A percentile compares a stretch with the other conserved stretches of the same genome.
These are phyloP conservation scores for Breviolum minutum DNA, from an alignment of 73 alveolate genomes.

Conservation along the genomic window DNA sequence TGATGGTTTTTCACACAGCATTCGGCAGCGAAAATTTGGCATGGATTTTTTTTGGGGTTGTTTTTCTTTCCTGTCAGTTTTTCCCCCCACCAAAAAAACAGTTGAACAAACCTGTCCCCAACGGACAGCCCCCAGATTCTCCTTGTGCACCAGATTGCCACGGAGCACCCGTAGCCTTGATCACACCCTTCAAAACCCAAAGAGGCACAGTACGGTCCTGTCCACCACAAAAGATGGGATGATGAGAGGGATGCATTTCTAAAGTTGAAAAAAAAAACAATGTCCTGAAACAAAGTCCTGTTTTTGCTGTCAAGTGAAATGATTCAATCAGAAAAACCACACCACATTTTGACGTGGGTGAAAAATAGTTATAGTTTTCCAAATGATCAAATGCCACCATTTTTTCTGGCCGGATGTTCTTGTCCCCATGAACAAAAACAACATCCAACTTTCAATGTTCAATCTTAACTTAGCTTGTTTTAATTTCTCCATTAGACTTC, in stretches of 20 bases:
- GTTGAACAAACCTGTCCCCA: not conserved
- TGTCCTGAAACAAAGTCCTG: not conserved
- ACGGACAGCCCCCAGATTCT: not conserved
- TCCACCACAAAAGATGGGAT: not conserved
- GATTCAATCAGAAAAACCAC: too few relatives aligned
- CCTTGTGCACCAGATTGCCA: conserved; percentile 92
- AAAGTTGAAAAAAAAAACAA: not conserved
- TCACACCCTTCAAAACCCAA: conserved; percentile 70
- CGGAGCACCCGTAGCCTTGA: conserved; percentile 71
- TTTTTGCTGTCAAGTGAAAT: too few relatives aligned
- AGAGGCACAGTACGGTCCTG: conserved; percentile 66
- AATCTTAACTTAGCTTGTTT: too few relatives aligned
- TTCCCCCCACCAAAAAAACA: not conserved
- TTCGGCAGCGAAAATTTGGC: not conserved
- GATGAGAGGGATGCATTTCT: not conserved
- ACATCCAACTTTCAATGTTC: too few relatives aligned
- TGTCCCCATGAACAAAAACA: too few relatives aligned
- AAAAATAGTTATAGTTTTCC: too few relatives aligned
- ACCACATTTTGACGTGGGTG: too few relatives aligned
- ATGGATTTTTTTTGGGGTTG: not conserved
- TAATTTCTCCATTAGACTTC: too few relatives aligned
- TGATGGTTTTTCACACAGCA: not conserved
- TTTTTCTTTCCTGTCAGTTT: too few relatives aligned
- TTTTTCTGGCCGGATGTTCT: too few relatives aligned
- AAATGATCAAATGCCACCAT: too few relatives aligned